A percentile compares a stretch with the other conserved stretches of the same genome.
Evolutionary conservation across 78 protist genomes (phyloP).

Genomic region (Protostelium mycophagum): DNA sequence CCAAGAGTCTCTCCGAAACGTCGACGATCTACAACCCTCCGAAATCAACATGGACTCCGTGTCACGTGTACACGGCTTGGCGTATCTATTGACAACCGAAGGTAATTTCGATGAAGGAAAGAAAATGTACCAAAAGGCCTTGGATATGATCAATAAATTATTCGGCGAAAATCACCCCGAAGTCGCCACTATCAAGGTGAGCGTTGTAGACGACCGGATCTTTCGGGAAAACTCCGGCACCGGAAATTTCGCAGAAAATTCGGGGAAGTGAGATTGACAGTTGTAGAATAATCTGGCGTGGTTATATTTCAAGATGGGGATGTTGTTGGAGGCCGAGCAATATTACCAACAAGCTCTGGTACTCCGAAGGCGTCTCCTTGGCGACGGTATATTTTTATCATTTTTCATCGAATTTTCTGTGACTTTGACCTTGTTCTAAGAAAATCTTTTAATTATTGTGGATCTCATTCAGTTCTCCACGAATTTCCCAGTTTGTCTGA

Average conservation of each 20-base stretch:
- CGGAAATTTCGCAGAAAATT: too few species aligned
- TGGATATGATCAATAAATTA: not conserved
- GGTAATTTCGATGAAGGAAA: not conserved
- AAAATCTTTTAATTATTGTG: too few species aligned
- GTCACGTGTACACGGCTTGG: not conserved
- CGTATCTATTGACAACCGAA: not conserved
- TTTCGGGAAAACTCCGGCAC: too few species aligned
- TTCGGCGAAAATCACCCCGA: not conserved
- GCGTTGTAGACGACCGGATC: too few species aligned
- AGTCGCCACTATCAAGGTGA: not conserved
- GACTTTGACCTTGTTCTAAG: too few species aligned
- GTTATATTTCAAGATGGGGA: not conserved
- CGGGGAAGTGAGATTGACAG: too few species aligned
- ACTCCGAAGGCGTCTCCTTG: not conserved
- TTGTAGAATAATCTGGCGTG: not conserved
- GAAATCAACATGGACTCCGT: not conserved
- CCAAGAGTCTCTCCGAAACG: not conserved
- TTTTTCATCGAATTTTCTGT: too few species aligned
- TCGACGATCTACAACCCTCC: not conserved
- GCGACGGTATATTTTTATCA: not conserved
- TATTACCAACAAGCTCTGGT: not conserved
- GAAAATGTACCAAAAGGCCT: not conserved
- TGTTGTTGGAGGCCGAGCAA: not conserved
- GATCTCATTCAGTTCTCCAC: too few species aligned
- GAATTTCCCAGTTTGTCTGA: too few species aligned